A percentile compares a stretch with the other conserved stretches of the same genome.
Conservation (phyloP, 257 asterid species). For the Rhazya stricta region DNA sequence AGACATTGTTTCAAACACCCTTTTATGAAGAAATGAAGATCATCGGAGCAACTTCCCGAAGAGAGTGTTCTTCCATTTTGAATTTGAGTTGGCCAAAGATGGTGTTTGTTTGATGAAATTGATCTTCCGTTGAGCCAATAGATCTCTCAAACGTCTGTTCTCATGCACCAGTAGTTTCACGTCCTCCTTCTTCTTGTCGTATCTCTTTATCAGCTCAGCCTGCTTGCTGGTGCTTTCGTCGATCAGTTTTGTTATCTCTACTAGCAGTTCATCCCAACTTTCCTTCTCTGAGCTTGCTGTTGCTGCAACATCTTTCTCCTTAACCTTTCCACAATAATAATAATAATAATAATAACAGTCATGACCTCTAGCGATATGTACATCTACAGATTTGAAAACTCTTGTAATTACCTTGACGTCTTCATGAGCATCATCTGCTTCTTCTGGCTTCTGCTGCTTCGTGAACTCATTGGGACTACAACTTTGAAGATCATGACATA, state of each 20-base stretch:
- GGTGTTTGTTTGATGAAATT: not conserved
- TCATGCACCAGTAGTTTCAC: constrained; percentile 16
- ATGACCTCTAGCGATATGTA: too few species aligned
- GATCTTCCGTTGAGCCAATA: not conserved
- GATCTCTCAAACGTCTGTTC: constrained; percentile 9
- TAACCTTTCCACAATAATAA: not conserved
- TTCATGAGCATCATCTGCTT: too few species aligned
- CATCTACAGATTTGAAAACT: not conserved
- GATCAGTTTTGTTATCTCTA: constrained; percentile 16
- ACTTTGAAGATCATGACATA: not conserved
- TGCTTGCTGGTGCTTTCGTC: constrained; percentile 32
- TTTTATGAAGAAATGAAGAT: not conserved
- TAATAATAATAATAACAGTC: not conserved
- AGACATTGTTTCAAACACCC: too few species aligned
- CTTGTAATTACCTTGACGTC: not conserved
- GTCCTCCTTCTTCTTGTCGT: constrained; percentile 24
- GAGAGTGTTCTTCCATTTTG: constrained; percentile 7
- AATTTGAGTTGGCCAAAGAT: not conserved
- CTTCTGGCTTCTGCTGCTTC: not conserved
- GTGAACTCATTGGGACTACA: not conserved
- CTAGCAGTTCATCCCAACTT: constrained; percentile 13
- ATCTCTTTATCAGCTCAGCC: constrained; percentile 32
- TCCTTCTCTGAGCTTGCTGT: not conserved
- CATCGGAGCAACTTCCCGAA: not conserved
- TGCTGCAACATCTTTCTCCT: too few species aligned